These are phyloP conservation scores for Mentha longifolia DNA, from an alignment of 257 asterid species.

Conservation along the genomic window DNA sequence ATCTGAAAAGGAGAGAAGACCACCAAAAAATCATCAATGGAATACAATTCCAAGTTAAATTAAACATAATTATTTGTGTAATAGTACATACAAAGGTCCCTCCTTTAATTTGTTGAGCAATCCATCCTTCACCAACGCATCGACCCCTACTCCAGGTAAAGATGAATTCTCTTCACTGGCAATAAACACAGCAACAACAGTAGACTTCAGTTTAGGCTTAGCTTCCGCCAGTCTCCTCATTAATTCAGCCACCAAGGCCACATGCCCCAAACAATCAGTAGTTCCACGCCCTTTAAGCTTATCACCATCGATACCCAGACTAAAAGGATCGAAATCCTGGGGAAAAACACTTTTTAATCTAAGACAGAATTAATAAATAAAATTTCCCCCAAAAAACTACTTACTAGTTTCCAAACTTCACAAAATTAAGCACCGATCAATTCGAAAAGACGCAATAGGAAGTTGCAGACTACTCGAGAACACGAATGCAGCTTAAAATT, in stretches of 20 bases:
- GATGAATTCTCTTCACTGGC: conserved; percentile 99
- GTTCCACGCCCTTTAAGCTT: conserved; percentile 97
- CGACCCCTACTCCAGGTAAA: conserved; percentile 94
- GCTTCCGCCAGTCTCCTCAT: conserved; percentile 82
- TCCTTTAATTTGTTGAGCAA: conserved; percentile 78
- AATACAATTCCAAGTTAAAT: conserved; percentile 5
- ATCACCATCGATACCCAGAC: conserved; percentile 83
- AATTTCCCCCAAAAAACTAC: no score
- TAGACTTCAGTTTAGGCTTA: conserved; percentile 75
- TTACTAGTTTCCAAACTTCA: neutral
- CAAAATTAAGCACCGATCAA: neutral
- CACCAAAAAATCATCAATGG: conserved; percentile 1
- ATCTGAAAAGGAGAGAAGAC: conserved; percentile 50
- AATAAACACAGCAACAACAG: conserved; percentile 93
- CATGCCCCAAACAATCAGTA: conserved; percentile 96
- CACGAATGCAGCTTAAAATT: neutral
- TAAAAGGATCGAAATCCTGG: conserved; percentile 96
- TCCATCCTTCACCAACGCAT: conserved; percentile 89
- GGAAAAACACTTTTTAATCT: conserved; percentile 17
- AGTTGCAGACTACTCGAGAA: neutral
- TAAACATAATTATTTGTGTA: neutral
- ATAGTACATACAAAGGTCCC: conserved; percentile 88
- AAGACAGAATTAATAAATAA: conserved; percentile 2
- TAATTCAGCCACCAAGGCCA: conserved; percentile 90
- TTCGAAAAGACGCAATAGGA: no score